Evolutionary conservation across 1,139 yeast genomes (phyloP).

Genomic region (Candida glucosophila): DNA sequence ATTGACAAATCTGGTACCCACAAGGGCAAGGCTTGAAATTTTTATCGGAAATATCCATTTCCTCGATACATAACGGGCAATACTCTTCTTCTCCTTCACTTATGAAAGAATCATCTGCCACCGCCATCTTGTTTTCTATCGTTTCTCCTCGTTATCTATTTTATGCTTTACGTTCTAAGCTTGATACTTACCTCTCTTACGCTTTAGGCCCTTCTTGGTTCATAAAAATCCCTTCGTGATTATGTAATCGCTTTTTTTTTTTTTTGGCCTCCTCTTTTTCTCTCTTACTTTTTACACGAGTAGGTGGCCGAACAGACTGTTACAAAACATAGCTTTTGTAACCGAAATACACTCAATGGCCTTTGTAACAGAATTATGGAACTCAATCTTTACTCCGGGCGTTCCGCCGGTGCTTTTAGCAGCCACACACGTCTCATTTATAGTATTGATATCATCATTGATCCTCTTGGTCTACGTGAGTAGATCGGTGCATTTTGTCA

Average conservation of each 20-base stretch:
- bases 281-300: too few species aligned
- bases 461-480: slow-evolving; percentile 53
- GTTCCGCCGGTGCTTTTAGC: slow-evolving; percentile 76
- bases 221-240: too few species aligned
- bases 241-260: too few species aligned
- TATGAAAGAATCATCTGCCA: slow-evolving; percentile 42
- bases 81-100: slow-evolving; percentile 78
- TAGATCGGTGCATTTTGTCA: slow-evolving; percentile 67
- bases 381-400: slow-evolving; percentile 87
- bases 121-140: slow-evolving; percentile 16
- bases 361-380: slow-evolving; percentile 73
- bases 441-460: slow-evolving; percentile 36
- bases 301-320: too few species aligned
- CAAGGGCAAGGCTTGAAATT: slow-evolving; percentile 99
- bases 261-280: too few species aligned
- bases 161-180: too few species aligned
- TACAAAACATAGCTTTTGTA: too few species aligned
- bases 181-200: too few species aligned
- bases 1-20: slow-evolving; percentile 97
- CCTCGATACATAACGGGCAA: slow-evolving; percentile 93
- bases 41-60: slow-evolving; percentile 91
- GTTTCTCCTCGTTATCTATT: too few species aligned
- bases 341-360: too few species aligned
- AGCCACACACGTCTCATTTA: slow-evolving; percentile 42
- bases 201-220: too few species aligned